Percentiles rank a stretch among this genome's conserved stretches.
Conservation (phyloP, 306 rosid species). For the Castanea mollissima region DNA sequence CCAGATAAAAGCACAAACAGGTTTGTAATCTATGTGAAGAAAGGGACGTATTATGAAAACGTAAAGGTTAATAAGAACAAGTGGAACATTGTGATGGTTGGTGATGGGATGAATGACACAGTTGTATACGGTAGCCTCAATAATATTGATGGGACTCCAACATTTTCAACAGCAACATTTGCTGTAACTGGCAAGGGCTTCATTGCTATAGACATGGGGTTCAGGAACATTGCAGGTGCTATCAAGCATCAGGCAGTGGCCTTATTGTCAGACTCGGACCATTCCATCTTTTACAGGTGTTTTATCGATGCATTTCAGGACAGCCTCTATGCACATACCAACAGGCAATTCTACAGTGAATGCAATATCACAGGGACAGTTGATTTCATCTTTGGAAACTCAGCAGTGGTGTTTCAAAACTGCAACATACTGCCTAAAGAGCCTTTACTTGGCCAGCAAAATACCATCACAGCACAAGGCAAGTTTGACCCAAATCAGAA, state of each 20-base stretch:
- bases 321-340: constrained; percentile 55
- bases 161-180: constrained; percentile 73
- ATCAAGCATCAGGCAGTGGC: constrained; percentile 82
- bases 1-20: constrained; percentile 47
- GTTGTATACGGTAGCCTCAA: constrained; percentile 51
- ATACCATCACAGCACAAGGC: constrained; percentile 85
- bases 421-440: constrained; percentile 51
- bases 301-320: constrained; percentile 64
- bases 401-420: constrained; percentile 61
- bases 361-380: constrained; percentile 70
- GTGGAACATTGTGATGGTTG: constrained; percentile 74
- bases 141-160: constrained; percentile 78
- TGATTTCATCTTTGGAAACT: constrained; percentile 78
- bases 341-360: constrained; percentile 66
- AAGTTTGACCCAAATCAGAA: constrained; percentile 75
- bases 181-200: constrained; percentile 67
- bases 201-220: constrained; percentile 65
- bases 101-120: constrained; percentile 70
- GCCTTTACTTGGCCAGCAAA: constrained; percentile 60
- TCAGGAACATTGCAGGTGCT: constrained; percentile 67
- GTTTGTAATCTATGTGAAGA: constrained; percentile 69
- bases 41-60: constrained; percentile 59
- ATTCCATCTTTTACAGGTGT: constrained; percentile 60
- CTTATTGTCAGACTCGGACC: constrained; percentile 53
- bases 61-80: constrained; percentile 52